Conservation (phyloP, 441 rosid genomes). For the Lepidium campestre region DNA sequence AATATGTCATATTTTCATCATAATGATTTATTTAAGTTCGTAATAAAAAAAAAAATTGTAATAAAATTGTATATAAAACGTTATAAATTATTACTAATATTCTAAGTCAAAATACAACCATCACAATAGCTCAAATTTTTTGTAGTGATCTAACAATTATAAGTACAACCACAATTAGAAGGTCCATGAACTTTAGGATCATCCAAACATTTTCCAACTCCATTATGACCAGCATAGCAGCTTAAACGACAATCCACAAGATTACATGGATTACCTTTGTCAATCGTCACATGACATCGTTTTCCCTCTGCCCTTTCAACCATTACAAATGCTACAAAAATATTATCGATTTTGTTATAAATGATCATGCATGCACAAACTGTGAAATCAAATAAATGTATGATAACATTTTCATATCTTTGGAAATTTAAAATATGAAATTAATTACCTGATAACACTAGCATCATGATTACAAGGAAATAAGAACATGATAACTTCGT, state of each 20-base stretch:
- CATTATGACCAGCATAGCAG: neutral
- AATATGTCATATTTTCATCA: too few species aligned
- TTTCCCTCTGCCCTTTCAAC: constrained; percentile 1
- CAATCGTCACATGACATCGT: neutral
- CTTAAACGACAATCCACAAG: neutral
- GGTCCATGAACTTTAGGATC: constrained; percentile 11
- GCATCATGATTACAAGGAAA: neutral
- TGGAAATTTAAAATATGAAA: neutral
- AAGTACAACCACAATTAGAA: neutral
- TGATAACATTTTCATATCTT: neutral
- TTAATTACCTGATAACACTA: constrained; percentile 1
- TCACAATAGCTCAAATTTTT: too few species aligned
- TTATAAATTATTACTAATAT: too few species aligned
- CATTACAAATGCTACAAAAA: neutral
- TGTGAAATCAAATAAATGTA: too few species aligned
- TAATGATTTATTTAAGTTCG: too few species aligned
- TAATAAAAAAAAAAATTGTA: too few species aligned
- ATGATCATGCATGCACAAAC: neutral
- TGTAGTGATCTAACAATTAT: constrained; percentile 16
- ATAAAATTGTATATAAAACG: too few species aligned
- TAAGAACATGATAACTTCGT: neutral
- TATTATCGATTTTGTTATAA: neutral
- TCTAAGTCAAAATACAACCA: too few species aligned
- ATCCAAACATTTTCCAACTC: constrained; percentile 11
- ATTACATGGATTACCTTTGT: neutral